phyloP scores from a whole-genome alignment of 176 grass and related monocot species.

The Eremochloa ophiuroides region DNA sequence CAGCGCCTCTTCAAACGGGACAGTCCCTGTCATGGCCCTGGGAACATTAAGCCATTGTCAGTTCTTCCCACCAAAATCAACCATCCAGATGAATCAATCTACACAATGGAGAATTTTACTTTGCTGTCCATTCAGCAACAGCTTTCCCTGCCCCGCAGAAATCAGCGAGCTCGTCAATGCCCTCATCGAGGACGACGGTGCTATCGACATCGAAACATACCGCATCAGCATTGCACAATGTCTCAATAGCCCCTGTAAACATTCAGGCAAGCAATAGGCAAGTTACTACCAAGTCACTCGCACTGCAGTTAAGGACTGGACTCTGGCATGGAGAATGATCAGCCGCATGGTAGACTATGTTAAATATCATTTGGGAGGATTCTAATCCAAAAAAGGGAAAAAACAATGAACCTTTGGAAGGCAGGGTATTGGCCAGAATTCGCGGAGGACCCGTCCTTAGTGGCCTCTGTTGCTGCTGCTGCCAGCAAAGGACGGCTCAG shows the following conservation, averaged over 20 bases:
- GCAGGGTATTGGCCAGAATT: slow-evolving; percentile 14
- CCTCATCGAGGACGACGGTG: slow-evolving; percentile 83
- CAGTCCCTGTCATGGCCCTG: slow-evolving; percentile 87
- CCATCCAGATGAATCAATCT: neutral
- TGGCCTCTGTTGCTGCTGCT: slow-evolving; percentile 14
- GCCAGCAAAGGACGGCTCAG: neutral
- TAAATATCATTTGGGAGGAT: slow-evolving; percentile 9
- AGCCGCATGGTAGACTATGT: neutral
- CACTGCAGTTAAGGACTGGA: neutral
- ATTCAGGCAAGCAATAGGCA: neutral
- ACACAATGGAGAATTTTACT: slow-evolving; percentile 26
- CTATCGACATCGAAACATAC: slow-evolving; percentile 97
- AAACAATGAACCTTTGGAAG: slow-evolving; percentile 20
- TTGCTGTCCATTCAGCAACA: slow-evolving; percentile 84
- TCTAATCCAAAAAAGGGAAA: neutral
- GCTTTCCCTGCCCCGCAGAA: slow-evolving; percentile 76
- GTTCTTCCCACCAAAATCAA: neutral
- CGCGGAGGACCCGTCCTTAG: neutral
- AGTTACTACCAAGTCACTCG: neutral
- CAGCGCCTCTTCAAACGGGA: slow-evolving; percentile 88
- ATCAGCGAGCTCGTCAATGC: slow-evolving; percentile 83
- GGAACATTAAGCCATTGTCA: slow-evolving; percentile 4
- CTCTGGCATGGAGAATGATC: neutral
- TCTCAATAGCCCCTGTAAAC: slow-evolving; percentile 48
- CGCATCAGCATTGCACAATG: slow-evolving; percentile 49